Percentiles rank a stretch among this genome's conserved stretches.
phyloP scores from a whole-genome alignment of 169 alveolate genomes.

The Plasmodium falciparum region DNA sequence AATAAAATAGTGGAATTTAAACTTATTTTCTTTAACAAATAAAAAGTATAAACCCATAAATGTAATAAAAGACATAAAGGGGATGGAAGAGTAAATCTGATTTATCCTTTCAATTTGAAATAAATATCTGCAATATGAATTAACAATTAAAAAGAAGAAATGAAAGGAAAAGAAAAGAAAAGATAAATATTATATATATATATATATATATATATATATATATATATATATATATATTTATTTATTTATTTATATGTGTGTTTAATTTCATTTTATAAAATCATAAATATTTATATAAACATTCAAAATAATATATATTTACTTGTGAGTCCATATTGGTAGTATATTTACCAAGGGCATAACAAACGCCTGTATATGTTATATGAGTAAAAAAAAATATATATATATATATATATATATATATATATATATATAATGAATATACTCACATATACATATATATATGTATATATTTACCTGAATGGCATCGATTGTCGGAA shows the following conservation, averaged over 20 bases:
- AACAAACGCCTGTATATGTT: conserved; percentile 47
- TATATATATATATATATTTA: neutral
- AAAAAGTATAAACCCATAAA: conserved; percentile 68
- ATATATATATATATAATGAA: neutral
- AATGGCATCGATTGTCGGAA: conserved; percentile 68
- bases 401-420: neutral
- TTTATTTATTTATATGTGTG: too few species aligned
- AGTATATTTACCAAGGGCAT: conserved; percentile 73
- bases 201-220: neutral
- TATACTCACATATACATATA: too few species aligned
- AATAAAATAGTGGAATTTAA: conserved; percentile 67
- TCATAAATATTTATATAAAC: neutral
- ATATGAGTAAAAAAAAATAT: neutral
- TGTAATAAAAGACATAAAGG: conserved; percentile 65
- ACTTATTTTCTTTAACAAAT: conserved; percentile 66
- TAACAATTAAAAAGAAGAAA: neutral
- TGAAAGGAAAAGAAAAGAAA: neutral
- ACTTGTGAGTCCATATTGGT: conserved; percentile 57
- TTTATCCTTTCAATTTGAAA: conserved; percentile 54
- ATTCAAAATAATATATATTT: conserved; percentile 19
- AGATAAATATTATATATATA: neutral
- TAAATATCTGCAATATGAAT: conserved; percentile 18
- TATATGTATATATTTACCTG: conserved; percentile 21
- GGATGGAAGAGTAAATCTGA: conserved; percentile 54
- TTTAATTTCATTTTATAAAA: neutral